Conservation (phyloP, 2,329 filamentous ascomycete genomes). For the Aspergillus japonicus region DNA sequence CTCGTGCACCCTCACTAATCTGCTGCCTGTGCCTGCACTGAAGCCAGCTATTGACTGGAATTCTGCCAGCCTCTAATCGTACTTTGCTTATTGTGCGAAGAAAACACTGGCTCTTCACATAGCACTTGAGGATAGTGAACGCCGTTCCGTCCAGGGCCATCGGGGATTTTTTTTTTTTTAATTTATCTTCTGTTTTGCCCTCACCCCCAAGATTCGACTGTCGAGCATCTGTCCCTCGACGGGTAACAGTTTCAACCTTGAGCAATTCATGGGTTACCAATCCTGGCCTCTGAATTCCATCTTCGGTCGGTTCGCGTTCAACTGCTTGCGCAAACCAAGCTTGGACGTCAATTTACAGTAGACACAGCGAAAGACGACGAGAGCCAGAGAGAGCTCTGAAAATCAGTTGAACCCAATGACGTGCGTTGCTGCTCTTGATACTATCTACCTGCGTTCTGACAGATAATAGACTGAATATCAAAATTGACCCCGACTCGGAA, state of each 20-base stretch:
- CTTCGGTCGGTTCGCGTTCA: not conserved
- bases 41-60: not conserved
- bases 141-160: not conserved
- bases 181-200: not conserved
- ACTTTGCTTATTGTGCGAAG: not conserved
- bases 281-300: not conserved
- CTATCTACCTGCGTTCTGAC: constrained; percentile 12
- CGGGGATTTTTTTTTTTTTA: not conserved
- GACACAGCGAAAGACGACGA: not conserved
- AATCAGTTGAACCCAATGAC: constrained; percentile 18
- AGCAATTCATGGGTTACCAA: not conserved
- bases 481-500: constrained; percentile 43
- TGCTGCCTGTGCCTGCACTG: not conserved
- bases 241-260: not conserved
- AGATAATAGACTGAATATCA: constrained; percentile 42
- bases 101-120: not conserved
- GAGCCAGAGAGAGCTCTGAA: not conserved
- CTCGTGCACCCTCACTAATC: not conserved
- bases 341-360: not conserved
- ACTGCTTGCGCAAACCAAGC: not conserved
- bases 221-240: not conserved
- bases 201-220: not conserved
- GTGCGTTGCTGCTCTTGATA: constrained; percentile 15
- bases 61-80: not conserved
- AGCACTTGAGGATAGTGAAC: not conserved